Conservation (phyloP, 1,284 basidiomycete species). For the Stereum hirsutum region DNA sequence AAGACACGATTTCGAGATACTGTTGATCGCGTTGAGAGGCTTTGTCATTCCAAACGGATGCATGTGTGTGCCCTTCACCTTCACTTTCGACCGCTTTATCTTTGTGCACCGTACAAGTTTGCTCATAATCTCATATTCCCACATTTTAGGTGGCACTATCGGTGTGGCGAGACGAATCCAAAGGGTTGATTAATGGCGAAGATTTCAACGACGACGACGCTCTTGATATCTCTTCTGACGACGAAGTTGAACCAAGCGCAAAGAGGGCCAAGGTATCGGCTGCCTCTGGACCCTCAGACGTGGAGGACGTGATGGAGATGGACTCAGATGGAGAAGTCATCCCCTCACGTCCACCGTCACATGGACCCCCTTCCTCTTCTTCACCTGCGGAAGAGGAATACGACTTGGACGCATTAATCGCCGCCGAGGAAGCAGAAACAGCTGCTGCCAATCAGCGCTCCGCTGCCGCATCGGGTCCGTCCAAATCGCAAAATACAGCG, state of each 20-base stretch:
- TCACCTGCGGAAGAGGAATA: conserved; percentile 23
- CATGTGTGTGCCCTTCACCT: conserved; percentile 41
- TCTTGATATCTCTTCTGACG: conserved; percentile 20
- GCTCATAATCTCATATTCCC: too few species aligned
- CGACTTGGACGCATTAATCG: conserved; percentile 13
- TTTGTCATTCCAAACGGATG: conserved; percentile 80
- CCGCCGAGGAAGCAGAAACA: conserved; percentile 7
- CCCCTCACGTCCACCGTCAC: conserved; percentile 1
- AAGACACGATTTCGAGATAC: conserved; percentile 82
- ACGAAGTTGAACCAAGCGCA: conserved; percentile 5
- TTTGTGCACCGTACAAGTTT: conserved; percentile 4
- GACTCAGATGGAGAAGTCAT: conserved; percentile 5
- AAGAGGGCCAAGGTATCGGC: neutral
- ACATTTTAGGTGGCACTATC: conserved; percentile 50
- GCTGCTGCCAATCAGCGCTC: conserved; percentile 1
- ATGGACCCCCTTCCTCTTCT: conserved; percentile 21
- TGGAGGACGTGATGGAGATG: neutral
- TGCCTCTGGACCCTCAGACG: neutral
- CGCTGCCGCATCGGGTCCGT: neutral
- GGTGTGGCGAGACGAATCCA: conserved; percentile 68
- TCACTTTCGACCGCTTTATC: neutral
- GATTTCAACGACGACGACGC: conserved; percentile 14
- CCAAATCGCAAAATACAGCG: neutral
- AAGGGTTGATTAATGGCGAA: conserved; percentile 35
- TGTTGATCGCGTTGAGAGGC: conserved; percentile 70